Base-by-base conservation (phyloP, 2,329 filamentous ascomycete genomes). In the Trichophyton rubrum region DNA sequence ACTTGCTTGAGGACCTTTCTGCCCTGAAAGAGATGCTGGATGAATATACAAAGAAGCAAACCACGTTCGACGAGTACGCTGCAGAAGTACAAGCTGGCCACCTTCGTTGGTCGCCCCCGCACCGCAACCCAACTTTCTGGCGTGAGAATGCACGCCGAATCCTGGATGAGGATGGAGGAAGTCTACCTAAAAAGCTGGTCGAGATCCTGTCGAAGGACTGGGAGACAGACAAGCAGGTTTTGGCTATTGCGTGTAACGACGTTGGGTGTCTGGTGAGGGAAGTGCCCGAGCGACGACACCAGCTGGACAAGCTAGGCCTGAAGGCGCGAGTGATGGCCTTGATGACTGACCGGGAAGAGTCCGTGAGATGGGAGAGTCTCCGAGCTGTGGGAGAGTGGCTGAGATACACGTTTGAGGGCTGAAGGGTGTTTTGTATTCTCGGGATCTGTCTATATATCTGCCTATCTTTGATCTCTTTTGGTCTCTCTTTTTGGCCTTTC, bases 191-290 rank as follows among this genome's bases (percentile, higher is more conserved):
- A 69, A 88, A 89, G 76, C 79, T 96, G 60, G 88, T 87, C n/a
- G 88, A 90, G 67, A 95, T 96, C 64, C 81, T 96, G 76, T 80
- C 84, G 72, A 77, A 95, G 82, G 84, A 82, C 79, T 82, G 89
- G 86, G 89, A 93, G 68, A 90, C 88, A 71, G 88, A 93, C 69
- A 87, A 87, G 74, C 83, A 87, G 69, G 91, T 96, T 22, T 78
- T 96, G 65, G 91, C 91, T 1, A 92, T 96, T 75, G 91, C 88
- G 20, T 95, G 90, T 76, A 96, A 95, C 71, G 91, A 96, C 70
- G 83, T 96, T 20, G 90, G 89, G n/a, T 86, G 80, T 64, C 76
- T 96, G 63, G 90, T 96, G 56, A 91, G 89, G 74, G 89, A 95
- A 73, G 88, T 92, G 60, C 90, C 91, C 0, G 90, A 95, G 77